Evolutionary conservation across 352 stramenopile species (phyloP).

Genomic region (Blastocystis sp.): DNA sequence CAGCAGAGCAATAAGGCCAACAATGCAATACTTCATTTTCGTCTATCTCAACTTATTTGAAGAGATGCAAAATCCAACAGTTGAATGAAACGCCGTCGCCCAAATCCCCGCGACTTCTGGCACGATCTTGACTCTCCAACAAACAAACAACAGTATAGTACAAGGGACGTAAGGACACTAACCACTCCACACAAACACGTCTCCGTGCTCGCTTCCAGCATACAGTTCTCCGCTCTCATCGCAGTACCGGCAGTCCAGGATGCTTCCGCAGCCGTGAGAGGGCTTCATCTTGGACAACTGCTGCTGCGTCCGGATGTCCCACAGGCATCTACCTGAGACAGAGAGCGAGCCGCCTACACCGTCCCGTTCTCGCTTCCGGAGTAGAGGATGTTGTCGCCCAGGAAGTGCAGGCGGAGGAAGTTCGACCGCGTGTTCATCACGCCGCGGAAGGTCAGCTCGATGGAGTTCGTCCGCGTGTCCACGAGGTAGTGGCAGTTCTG

Average conservation of each 20-base stretch:
- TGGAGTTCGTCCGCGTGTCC: constrained; percentile 15
- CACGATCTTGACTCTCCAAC: neutral
- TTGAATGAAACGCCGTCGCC: neutral
- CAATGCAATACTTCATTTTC: neutral
- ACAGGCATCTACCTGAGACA: constrained; percentile 34
- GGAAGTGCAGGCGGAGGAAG: constrained; percentile 53
- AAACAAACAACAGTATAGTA: constrained; percentile 29
- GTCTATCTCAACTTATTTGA: neutral
- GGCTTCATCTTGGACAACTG: constrained; percentile 28
- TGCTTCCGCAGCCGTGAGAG: constrained; percentile 11
- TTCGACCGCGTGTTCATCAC: constrained; percentile 58
- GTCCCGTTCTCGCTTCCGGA: constrained; percentile 41
- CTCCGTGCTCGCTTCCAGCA: constrained; percentile 10
- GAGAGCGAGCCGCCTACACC: neutral
- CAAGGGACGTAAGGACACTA: neutral
- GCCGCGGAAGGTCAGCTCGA: constrained; percentile 47
- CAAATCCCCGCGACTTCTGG: too few relatives aligned
- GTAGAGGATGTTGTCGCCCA: constrained; percentile 32
- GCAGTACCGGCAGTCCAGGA: constrained; percentile 31
- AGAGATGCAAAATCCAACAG: neutral
- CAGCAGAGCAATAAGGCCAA: neutral
- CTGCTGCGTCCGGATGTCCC: constrained; percentile 51
- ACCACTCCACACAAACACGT: constrained; percentile 20
- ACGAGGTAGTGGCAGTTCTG: constrained; percentile 58
- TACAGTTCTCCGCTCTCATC: constrained; percentile 33